Percentiles rank a stretch among this genome's conserved stretches.
These are phyloP conservation scores for Rhytidiadelphus loreus DNA, from an alignment of 225 moss, liverwort and hornwort species.

Conservation along the genomic window DNA sequence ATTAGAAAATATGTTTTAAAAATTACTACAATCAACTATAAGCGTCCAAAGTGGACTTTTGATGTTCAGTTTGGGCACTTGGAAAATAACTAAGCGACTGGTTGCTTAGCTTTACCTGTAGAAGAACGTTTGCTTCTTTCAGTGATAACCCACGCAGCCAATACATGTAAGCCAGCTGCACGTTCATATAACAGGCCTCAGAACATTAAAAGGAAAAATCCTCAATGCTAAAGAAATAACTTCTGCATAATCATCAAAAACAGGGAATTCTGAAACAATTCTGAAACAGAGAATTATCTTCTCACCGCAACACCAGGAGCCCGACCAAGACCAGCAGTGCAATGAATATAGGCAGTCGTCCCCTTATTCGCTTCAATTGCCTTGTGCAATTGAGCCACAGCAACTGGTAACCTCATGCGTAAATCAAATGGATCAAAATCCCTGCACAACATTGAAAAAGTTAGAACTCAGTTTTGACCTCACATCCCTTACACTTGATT, in stretches of 20 bases:
- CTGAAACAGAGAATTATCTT: neutral
- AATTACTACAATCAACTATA: neutral
- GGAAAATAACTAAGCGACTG: neutral
- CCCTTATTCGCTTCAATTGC: slow-evolving; percentile 52
- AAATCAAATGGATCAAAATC: slow-evolving; percentile 96
- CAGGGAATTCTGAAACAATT: neutral
- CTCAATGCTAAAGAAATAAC: neutral
- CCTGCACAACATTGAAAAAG: slow-evolving; percentile 22
- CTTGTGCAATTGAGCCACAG: slow-evolving; percentile 65
- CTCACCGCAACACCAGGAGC: slow-evolving; percentile 91
- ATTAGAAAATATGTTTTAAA: neutral
- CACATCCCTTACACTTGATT: neutral
- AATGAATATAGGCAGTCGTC: slow-evolving; percentile 68
- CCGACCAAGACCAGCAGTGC: slow-evolving; percentile 96
- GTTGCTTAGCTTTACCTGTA: slow-evolving; percentile 38
- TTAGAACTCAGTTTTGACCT: neutral
- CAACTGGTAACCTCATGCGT: slow-evolving; percentile 77
- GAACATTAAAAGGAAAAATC: neutral
- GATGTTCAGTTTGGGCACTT: neutral
- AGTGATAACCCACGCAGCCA: slow-evolving; percentile 77
- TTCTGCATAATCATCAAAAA: neutral
- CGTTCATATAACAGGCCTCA: neutral
- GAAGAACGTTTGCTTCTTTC: slow-evolving; percentile 62
- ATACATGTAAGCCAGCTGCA: slow-evolving; percentile 94
- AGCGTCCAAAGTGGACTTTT: neutral